Evolutionary conservation across 225 moss, liverwort and hornwort species (phyloP).

Genomic region (Rhytidiadelphus loreus): DNA sequence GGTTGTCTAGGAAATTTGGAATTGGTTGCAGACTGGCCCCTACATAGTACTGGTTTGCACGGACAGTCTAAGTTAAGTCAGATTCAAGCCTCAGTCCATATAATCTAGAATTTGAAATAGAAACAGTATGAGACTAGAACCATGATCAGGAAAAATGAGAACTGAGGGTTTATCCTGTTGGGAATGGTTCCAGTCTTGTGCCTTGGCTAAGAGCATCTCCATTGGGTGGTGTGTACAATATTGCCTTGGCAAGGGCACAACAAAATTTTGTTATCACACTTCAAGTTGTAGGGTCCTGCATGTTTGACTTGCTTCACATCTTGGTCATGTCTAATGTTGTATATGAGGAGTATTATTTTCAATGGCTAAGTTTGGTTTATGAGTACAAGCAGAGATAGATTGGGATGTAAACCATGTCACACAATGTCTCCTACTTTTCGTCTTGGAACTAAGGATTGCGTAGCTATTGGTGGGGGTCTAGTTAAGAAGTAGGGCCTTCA

Average conservation of each 20-base stretch:
- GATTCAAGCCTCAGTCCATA: background rate
- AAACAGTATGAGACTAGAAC: background rate
- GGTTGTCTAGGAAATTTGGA: background rate
- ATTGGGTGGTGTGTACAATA: background rate
- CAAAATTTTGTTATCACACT: background rate
- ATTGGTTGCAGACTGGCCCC: background rate
- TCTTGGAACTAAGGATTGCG: background rate
- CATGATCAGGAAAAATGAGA: background rate
- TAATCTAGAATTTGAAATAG: background rate
- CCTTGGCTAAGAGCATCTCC: background rate
- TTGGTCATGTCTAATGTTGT: background rate
- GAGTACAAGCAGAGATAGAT: fast-evolving
- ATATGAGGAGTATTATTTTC: background rate
- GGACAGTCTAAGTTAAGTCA: background rate
- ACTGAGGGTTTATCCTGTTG: background rate
- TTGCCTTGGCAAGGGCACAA: background rate
- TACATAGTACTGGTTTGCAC: background rate
- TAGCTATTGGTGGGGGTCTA: fast-evolving
- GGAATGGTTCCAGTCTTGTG: background rate
- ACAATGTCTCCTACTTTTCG: fast-evolving
- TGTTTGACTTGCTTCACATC: fast-evolving
- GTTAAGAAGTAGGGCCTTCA: background rate
- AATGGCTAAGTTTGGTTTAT: background rate
- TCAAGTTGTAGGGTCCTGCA: background rate
- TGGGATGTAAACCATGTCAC: background rate